These are phyloP conservation scores for Mariannaea sp. DNA, from an alignment of 2,329 filamentous ascomycete genomes.

Conservation along the genomic window DNA sequence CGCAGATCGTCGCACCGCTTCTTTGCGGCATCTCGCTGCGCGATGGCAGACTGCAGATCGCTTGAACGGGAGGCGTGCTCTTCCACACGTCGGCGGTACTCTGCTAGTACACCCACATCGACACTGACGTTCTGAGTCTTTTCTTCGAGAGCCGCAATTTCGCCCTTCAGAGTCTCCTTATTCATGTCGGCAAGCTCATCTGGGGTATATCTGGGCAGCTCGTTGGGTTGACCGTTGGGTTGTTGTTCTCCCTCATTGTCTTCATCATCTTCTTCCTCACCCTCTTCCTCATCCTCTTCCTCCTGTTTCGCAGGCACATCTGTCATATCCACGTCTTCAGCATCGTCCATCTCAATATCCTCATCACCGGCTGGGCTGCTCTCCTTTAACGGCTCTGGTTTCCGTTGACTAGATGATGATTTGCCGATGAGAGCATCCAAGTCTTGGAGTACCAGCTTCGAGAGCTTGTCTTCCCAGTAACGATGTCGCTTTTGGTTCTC, in stretches of 20 bases:
- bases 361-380: slow-evolving; percentile 37
- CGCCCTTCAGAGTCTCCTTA: slow-evolving; percentile 63
- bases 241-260: slow-evolving; percentile 33
- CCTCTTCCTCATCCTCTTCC: slow-evolving; percentile 35
- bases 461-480: slow-evolving; percentile 90
- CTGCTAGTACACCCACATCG: slow-evolving; percentile 84
- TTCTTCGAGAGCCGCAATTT: slow-evolving; percentile 66
- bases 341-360: slow-evolving; percentile 43
- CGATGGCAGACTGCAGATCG: slow-evolving; percentile 79
- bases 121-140: slow-evolving; percentile 84
- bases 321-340: slow-evolving; percentile 40
- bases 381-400: slow-evolving; percentile 34
- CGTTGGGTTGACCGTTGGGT: slow-evolving; percentile 48
- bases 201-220: slow-evolving; percentile 77
- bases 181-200: slow-evolving; percentile 71
- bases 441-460: slow-evolving; percentile 82
- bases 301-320: slow-evolving; percentile 41
- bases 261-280: slow-evolving; percentile 34
- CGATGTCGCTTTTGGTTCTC: slow-evolving; percentile 85
- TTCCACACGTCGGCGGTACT: slow-evolving; percentile 84
- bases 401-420: slow-evolving; percentile 36
- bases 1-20: slow-evolving; percentile 91
- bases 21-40: slow-evolving; percentile 83
- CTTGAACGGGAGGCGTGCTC: slow-evolving; percentile 82
- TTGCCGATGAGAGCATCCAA: slow-evolving; percentile 67